phyloP scores from a whole-genome alignment of 202 grass and related monocot genomes.

The Carex arenaria region DNA sequence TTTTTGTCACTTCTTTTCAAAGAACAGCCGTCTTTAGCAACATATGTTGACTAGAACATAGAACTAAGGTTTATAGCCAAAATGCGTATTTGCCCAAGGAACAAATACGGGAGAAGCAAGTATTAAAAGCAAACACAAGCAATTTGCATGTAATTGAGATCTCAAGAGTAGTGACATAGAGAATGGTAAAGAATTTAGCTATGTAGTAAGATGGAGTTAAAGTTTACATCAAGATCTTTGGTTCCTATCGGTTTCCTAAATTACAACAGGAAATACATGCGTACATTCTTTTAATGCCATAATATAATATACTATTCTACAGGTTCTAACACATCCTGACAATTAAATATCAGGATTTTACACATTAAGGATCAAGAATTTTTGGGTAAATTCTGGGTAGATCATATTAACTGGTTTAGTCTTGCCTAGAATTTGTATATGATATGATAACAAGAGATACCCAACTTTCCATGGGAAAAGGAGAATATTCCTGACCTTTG shows the following conservation, averaged over 20 bases:
- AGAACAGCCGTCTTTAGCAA: neutral
- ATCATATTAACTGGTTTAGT: neutral
- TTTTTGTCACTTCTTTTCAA: neutral
- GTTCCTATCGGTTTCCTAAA: neutral
- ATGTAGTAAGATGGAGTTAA: neutral
- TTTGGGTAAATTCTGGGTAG: neutral
- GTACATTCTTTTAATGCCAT: constrained; percentile 8
- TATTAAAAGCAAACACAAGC: neutral
- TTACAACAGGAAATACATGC: constrained; percentile 20
- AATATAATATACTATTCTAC: constrained; percentile 14
- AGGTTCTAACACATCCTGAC: constrained; percentile 21
- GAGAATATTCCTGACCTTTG: neutral
- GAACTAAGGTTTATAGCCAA: neutral
- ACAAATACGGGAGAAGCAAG: neutral
- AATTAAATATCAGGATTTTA: constrained; percentile 11
- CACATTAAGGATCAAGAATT: constrained; percentile 9
- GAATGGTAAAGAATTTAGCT: no score
- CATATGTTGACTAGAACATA: neutral
- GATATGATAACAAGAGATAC: neutral
- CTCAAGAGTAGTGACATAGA: neutral
- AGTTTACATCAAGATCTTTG: neutral
- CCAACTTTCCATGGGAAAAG: constrained; percentile 2
- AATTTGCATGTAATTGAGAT: neutral
- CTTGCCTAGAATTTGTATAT: constrained; percentile 6
- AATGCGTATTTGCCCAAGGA: neutral